phyloP scores from a whole-genome alignment of 2,329 filamentous ascomycete species.

The Pyricularia sp. region DNA sequence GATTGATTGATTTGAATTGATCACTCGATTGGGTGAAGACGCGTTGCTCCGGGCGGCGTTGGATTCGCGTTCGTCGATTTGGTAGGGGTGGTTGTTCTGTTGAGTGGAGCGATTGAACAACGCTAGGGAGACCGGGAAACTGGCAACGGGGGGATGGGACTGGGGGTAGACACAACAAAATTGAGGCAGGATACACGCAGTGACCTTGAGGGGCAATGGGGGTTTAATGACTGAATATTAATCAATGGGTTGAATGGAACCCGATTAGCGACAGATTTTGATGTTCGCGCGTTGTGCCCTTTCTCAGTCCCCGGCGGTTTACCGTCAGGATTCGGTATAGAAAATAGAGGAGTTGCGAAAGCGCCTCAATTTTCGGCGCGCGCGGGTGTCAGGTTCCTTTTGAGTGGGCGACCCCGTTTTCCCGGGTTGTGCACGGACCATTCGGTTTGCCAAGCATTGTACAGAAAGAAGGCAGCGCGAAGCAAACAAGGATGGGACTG shows the following conservation, averaged over 20 bases:
- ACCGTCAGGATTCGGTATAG: neutral
- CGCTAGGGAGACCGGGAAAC: neutral
- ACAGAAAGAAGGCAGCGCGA: neutral
- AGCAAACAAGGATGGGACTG: neutral
- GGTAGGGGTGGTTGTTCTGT: neutral
- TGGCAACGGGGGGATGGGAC: neutral
- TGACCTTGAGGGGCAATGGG: neutral
- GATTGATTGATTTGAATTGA: neutral
- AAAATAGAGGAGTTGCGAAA: neutral
- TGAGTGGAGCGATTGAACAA: conserved; percentile 1
- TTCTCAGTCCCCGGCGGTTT: neutral
- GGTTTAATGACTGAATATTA: neutral
- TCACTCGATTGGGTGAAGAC: neutral
- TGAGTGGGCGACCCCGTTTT: neutral
- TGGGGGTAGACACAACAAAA: neutral
- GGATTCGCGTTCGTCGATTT: neutral
- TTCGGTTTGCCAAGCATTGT: neutral
- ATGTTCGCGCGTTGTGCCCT: neutral
- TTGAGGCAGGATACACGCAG: neutral
- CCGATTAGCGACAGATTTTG: neutral
- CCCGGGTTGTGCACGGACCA: neutral
- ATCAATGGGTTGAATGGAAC: neutral
- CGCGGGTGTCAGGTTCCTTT: neutral
- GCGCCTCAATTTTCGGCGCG: neutral
- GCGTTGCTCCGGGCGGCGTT: neutral